Evolutionary conservation across 2,329 filamentous ascomycete species (phyloP).

Genomic region (Pseudogymnoascus sp.): DNA sequence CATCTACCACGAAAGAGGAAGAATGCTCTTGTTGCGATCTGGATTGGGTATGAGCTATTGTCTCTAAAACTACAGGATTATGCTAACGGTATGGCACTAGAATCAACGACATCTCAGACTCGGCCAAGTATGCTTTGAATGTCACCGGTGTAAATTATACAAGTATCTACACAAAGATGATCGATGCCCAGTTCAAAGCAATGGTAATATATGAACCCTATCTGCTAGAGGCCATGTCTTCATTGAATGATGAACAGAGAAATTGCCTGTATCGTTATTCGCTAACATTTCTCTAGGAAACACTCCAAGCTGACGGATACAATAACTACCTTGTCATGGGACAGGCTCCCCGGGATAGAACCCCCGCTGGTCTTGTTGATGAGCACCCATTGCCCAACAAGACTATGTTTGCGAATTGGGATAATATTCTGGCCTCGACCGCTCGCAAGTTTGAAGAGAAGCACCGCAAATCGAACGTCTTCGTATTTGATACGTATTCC

Average conservation of each 20-base stretch:
- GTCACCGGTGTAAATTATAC: conserved; percentile 34
- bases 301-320: conserved; percentile 36
- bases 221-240: neutral
- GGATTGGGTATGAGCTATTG: conserved; percentile 33
- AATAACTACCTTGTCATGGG: conserved; percentile 41
- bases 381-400: conserved; percentile 35
- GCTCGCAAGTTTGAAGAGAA: conserved; percentile 14
- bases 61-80: neutral
- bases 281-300: conserved; percentile 16
- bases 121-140: conserved; percentile 33
- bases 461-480: conserved; percentile 29
- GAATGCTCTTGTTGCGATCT: conserved; percentile 40
- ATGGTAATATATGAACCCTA: conserved; percentile 18
- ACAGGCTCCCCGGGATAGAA: conserved; percentile 41
- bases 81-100: conserved; percentile 15
- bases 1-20: conserved; percentile 18
- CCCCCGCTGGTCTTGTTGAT: conserved; percentile 25
- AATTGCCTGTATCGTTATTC: neutral
- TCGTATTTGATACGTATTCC: conserved; percentile 38
- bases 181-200: conserved; percentile 33
- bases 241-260: neutral
- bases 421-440: conserved; percentile 27
- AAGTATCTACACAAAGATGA: conserved; percentile 36
- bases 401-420: conserved; percentile 39
- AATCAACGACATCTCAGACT: conserved; percentile 48